These are phyloP conservation scores for Schwanniomyces pseudopolymorphus DNA, from an alignment of 805 yeast genomes.

Conservation along the genomic window DNA sequence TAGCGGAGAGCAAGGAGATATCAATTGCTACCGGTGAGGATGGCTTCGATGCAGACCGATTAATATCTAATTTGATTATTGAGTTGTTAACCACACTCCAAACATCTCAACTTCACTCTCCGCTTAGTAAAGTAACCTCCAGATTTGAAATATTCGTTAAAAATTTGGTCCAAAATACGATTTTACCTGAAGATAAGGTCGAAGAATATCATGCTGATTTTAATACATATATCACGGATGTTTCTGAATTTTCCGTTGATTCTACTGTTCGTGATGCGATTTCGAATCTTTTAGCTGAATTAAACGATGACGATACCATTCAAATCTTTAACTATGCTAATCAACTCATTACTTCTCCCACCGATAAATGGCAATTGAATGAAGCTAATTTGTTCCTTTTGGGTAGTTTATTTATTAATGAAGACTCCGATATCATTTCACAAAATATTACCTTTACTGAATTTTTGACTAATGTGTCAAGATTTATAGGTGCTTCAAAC, in stretches of 20 bases:
- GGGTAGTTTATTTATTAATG: constrained; percentile 44
- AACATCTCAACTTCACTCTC: constrained; percentile 24
- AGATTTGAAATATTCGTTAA: constrained; percentile 22
- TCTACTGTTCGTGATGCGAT: constrained; percentile 58
- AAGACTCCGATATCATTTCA: constrained; percentile 22
- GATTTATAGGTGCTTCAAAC: constrained; percentile 8
- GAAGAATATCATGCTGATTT: constrained; percentile 59
- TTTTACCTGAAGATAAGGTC: constrained; percentile 40
- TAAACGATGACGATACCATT: constrained; percentile 42
- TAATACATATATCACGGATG: constrained; percentile 70
- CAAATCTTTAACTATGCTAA: constrained; percentile 17
- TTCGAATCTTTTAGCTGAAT: constrained; percentile 53
- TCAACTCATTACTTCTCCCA: constrained; percentile 5
- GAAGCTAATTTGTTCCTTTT: constrained; percentile 45
- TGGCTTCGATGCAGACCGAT: constrained; percentile 15
- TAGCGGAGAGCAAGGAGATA: constrained; percentile 7
- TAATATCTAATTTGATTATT: constrained; percentile 21
- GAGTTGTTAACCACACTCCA: constrained; percentile 34
- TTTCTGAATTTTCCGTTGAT: constrained; percentile 64
- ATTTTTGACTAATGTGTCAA: constrained; percentile 17
- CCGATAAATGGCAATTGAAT: constrained; percentile 22
- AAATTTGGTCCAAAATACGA: constrained; percentile 37
- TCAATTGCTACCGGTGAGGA: constrained; percentile 11
- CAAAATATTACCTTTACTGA: constrained; percentile 17
- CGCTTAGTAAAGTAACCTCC: constrained; percentile 15